These are phyloP conservation scores for Lunularia cruciata DNA, from an alignment of 225 moss, liverwort and hornwort species.

Conservation along the genomic window DNA sequence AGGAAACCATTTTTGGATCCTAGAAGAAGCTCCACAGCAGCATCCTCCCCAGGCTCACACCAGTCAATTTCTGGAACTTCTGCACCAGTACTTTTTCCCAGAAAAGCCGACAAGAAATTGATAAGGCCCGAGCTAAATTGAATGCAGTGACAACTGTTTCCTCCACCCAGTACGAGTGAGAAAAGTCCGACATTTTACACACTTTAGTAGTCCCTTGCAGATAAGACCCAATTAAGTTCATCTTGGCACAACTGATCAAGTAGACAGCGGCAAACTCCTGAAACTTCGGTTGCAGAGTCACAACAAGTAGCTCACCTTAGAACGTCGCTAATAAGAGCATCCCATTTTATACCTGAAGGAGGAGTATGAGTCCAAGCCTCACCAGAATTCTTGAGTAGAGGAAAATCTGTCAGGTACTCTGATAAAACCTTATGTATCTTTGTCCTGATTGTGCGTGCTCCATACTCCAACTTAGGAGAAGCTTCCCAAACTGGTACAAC, in stretches of 20 bases:
- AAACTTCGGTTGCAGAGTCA: not conserved
- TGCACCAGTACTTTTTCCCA: constrained; percentile 64
- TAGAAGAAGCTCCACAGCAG: constrained; percentile 68
- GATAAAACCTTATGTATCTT: constrained; percentile 80
- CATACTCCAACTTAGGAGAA: constrained; percentile 85
- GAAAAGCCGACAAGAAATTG: not conserved
- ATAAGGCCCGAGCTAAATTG: not conserved
- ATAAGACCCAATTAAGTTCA: too few relatives aligned
- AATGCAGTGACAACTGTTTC: too few relatives aligned
- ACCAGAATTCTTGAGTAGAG: constrained; percentile 55
- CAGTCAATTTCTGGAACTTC: constrained; percentile 93
- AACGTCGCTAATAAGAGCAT: constrained; percentile 63
- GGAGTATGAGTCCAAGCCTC: constrained; percentile 51
- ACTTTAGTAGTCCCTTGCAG: too few relatives aligned
- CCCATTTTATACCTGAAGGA: constrained; percentile 67
- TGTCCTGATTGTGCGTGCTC: constrained; percentile 86
- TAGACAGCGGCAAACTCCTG: too few relatives aligned
- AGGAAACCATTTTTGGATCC: constrained; percentile 82
- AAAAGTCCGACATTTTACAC: not conserved
- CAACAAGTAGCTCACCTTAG: constrained; percentile 44
- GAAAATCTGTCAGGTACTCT: constrained; percentile 74
- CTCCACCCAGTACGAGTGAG: not conserved
- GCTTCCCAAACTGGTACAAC: constrained; percentile 89
- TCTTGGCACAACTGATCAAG: too few relatives aligned
- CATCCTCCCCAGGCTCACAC: constrained; percentile 94